phyloP scores from a whole-genome alignment of 495 filamentous ascomycete species.

The Hypoxylon fuscum region DNA sequence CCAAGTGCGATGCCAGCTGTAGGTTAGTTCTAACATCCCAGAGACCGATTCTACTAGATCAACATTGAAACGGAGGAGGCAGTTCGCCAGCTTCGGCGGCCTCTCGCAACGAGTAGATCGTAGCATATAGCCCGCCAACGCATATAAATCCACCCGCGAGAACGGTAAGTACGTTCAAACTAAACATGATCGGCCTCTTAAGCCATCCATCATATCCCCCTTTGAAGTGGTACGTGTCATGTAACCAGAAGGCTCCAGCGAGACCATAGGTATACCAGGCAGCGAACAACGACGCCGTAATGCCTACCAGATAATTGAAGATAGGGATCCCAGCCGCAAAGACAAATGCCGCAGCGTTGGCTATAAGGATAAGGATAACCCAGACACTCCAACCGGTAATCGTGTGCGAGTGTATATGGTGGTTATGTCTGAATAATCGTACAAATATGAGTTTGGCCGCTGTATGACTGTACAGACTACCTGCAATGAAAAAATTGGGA shows the following conservation, averaged over 20 bases:
- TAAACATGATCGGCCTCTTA: slow-evolving; percentile 34
- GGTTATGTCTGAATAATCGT: slow-evolving; percentile 59
- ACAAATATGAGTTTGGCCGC: slow-evolving; percentile 69
- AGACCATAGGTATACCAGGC: slow-evolving; percentile 65
- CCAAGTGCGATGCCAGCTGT: too few species aligned
- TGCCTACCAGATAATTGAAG: slow-evolving; percentile 67
- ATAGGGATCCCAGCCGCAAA: slow-evolving; percentile 72
- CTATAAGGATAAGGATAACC: slow-evolving; percentile 60
- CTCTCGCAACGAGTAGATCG: slow-evolving; percentile 34
- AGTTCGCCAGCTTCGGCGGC: slow-evolving; percentile 39
- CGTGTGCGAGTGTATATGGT: slow-evolving; percentile 49
- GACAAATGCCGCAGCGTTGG: slow-evolving; percentile 71
- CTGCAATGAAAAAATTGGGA: slow-evolving; percentile 73
- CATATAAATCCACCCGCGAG: slow-evolving; percentile 45
- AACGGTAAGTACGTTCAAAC: slow-evolving; percentile 37
- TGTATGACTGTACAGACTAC: slow-evolving; percentile 71
- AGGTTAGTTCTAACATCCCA: too few species aligned
- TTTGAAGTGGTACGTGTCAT: slow-evolving; percentile 40
- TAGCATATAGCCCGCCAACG: slow-evolving; percentile 42
- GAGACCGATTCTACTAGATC: too few species aligned
- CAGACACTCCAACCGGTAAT: slow-evolving; percentile 57
- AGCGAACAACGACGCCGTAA: slow-evolving; percentile 61
- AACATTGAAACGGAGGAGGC: slow-evolving; percentile 38
- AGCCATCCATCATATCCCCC: slow-evolving; percentile 33
- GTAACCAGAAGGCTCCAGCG: slow-evolving; percentile 64